These are phyloP conservation scores for Colletotrichum horii DNA, from an alignment of 2,329 filamentous ascomycete species.

Conservation along the genomic window DNA sequence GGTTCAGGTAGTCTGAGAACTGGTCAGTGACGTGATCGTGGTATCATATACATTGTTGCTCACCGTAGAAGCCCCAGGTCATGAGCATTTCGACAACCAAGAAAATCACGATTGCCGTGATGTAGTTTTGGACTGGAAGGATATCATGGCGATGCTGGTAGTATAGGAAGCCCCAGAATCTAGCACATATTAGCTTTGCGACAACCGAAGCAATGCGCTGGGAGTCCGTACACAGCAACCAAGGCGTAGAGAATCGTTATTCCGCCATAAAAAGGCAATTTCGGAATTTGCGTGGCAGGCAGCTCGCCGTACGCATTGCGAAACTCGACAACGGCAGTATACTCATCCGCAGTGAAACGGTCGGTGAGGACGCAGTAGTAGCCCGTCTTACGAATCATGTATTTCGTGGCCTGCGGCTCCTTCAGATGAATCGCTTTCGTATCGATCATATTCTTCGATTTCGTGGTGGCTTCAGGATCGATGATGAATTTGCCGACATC, in stretches of 20 bases:
- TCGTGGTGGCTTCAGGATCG: slow-evolving; percentile 73
- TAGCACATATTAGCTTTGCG: slow-evolving; percentile 34
- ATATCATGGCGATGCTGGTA: slow-evolving; percentile 91
- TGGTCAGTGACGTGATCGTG: slow-evolving; percentile 35
- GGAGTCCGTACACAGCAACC: slow-evolving; percentile 65
- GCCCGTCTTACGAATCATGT: slow-evolving; percentile 85
- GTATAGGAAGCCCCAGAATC: slow-evolving; percentile 94
- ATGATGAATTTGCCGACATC: slow-evolving; percentile 87
- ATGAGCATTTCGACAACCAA: slow-evolving; percentile 95
- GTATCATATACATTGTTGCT: slow-evolving; percentile 23
- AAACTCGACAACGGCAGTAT: slow-evolving; percentile 85
- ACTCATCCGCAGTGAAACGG: slow-evolving; percentile 70
- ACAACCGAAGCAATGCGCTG: background rate
- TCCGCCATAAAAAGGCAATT: slow-evolving; percentile 95
- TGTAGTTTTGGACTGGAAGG: slow-evolving; percentile 97
- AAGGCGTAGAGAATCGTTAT: slow-evolving; percentile 93
- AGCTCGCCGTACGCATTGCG: slow-evolving; percentile 96
- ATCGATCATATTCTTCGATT: slow-evolving; percentile 74
- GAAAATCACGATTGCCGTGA: slow-evolving; percentile 95
- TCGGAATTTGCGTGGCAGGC: slow-evolving; percentile 92
- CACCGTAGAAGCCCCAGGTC: slow-evolving; percentile 97
- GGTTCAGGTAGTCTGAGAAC: slow-evolving; percentile 82
- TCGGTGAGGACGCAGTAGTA: slow-evolving; percentile 94
- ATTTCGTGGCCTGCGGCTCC: slow-evolving; percentile 74
- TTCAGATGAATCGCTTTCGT: slow-evolving; percentile 86